phyloP scores from a whole-genome alignment of 805 yeast species.

The Metschnikowia lochheadii region DNA sequence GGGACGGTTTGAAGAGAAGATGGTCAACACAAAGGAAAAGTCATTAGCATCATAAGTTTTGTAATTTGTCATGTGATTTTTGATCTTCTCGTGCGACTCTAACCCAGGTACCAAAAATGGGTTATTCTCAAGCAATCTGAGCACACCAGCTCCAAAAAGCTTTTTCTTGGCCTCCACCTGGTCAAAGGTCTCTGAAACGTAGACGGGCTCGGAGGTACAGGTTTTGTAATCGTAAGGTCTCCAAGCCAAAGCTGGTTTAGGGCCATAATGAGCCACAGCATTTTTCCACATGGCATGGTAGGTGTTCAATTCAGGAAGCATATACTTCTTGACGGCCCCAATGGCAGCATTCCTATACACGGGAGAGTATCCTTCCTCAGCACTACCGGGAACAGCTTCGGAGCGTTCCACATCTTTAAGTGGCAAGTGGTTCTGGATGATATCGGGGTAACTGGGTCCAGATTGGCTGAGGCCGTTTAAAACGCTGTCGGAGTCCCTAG shows the following conservation, averaged over 20 bases:
- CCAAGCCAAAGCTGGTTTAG: constrained; percentile 44
- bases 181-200: constrained; percentile 26
- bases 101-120: constrained; percentile 18
- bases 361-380: constrained; percentile 46
- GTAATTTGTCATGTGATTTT: constrained; percentile 14
- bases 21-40: constrained; percentile 46
- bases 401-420: constrained; percentile 11
- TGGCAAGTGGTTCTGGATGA: constrained; percentile 17
- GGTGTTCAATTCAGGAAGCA: constrained; percentile 46
- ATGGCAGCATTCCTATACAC: constrained; percentile 42
- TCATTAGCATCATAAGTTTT: constrained; percentile 9
- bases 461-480: constrained; percentile 11
- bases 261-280: constrained; percentile 33
- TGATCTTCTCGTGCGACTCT: constrained; percentile 22
- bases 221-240: constrained; percentile 27
- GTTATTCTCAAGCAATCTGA: constrained; percentile 22
- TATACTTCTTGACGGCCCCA: constrained; percentile 27
- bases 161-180: constrained; percentile 30
- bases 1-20: constrained; percentile 54
- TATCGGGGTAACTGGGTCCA: constrained; percentile 9
- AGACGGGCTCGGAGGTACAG: constrained; percentile 30
- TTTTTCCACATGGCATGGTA: constrained; percentile 43
- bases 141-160: constrained; percentile 38
- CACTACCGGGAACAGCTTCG: constrained; percentile 34
- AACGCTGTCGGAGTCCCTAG: constrained; percentile 17